Evolutionary conservation across 805 yeast species (phyloP), one percentile per base, ranked within the genome.

Genomic region (Ogataea polymorpha): DNA sequence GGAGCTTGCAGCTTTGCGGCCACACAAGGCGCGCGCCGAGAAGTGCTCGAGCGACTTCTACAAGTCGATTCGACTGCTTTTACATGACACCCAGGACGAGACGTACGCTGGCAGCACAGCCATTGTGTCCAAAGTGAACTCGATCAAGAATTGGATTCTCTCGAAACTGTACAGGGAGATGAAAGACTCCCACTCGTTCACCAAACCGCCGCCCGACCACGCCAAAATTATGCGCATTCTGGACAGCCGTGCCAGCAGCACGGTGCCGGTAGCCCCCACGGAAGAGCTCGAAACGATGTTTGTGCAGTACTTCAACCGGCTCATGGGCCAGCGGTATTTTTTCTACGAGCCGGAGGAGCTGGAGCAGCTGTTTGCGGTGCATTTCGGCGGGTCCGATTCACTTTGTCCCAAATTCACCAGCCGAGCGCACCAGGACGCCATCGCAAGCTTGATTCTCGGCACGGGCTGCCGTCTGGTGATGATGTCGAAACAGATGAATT

Each of bases 31-130:
- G 23, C 20, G 18, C 9, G 8, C 35, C 6, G 21, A 15, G 4
- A 14, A 9, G 13, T 18, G 23, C 32, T 24, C 37, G 12, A 37
- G 23, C 27, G 44, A 35, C 18, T 37, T 44, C n/a, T 43, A 44
- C 21, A 32, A 35, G 24, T 48, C 53, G 3, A 37, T 48, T 13
- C 40, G 49, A 37, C 25, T 39, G n/a, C 46, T 48, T 4, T 24
- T 48, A 12, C 35, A 39, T 10, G 48, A 48, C 27, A 24, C 41
- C 4, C 35, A 31, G 20, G 48, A 48, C n/a, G 46, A 47, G 20
- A 36, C 56, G 7, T 48, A 53, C 37, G 52, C 54, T 2, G 59
- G 59, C 10, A 45, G 49, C 21, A 41, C 58, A 2, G 59, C 59
- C 3, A 52, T 54, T 2, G 53, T 54, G 6, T 50, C 56, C 14